These are phyloP conservation scores for Fraxinus cuspidata DNA, from an alignment of 257 asterid species.

Conservation along the genomic window DNA sequence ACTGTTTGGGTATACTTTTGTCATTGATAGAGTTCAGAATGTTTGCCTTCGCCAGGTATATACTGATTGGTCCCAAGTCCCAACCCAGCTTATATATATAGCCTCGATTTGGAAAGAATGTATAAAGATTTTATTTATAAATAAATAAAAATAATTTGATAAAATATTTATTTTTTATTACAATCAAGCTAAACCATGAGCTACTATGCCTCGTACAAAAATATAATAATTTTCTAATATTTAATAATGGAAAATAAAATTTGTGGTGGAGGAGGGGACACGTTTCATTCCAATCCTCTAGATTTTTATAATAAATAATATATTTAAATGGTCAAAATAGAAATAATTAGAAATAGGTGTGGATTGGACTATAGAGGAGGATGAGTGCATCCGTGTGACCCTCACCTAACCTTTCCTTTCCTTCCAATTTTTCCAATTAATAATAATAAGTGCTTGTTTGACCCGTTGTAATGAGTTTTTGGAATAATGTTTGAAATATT, in stretches of 20 bases:
- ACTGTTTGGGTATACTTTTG: conserved; percentile 61
- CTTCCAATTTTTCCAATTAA: background rate
- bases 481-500: no score
- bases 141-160: no score
- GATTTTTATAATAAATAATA: background rate
- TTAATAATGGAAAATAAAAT: background rate
- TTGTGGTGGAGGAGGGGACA: background rate
- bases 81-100: background rate
- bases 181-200: background rate
- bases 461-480: no score
- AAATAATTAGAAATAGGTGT: background rate
- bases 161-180: background rate
- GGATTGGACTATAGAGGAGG: background rate
- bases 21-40: conserved; percentile 27
- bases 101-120: no score
- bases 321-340: background rate
- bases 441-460: background rate
- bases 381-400: background rate
- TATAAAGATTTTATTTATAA: no score
- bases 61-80: background rate
- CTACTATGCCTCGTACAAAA: background rate
- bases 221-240: background rate
- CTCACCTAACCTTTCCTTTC: background rate
- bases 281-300: background rate
- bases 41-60: background rate